Base-by-base conservation (phyloP, 148 eudicot species). In the Oxyria digyna region DNA sequence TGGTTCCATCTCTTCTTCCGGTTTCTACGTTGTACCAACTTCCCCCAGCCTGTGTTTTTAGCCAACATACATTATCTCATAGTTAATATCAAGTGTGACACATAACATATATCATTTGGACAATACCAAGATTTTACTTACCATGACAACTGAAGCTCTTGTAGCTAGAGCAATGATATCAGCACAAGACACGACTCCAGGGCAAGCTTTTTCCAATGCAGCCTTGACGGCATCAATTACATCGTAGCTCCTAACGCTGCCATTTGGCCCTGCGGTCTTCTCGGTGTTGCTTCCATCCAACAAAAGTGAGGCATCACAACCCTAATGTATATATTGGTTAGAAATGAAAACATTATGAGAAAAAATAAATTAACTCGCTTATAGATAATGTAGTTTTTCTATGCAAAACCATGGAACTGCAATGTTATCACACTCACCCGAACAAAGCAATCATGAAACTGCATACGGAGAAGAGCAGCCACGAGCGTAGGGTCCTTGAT, bases 381-480 rank as follows among this genome's bases (percentile, higher is more conserved):
- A n/a, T n/a, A n/a, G n/a, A n/a, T n/a, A n/a, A n/a, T n/a, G n/a
- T n/a, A n/a, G n/a, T n/a, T n/a, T n/a, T n/a, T n/a, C n/a, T n/a
- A n/a, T n/a, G n/a, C n/a, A n/a, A n/a, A n/a, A n/a, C n/a, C n/a
- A n/a, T n/a, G n/a, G n/a, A n/a, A n/a, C n/a, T n/a, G 9, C 41
- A 6, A 46, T n/a, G 11, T 18, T 46, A 6, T 46, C 10, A 46
- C n/a, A n/a, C 50, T 46, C 66, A 81, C 89, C 20, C 63, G 66
- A 42, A 83, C 87, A 52, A 85, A 85, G 71, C 85, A 83, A 42
- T 83, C 89, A 54, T 86, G 87, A 67, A 82, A 82, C 35, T 82
- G 82, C 81, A 79, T 59, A 29, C 85, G 80, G 3, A 81, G 76
- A 6, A 84, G 78, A 37, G 74, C 88, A 0, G 85, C 81, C 0